phyloP scores from a whole-genome alignment of 2,329 filamentous ascomycete species.

The Neoascochyta sp. region DNA sequence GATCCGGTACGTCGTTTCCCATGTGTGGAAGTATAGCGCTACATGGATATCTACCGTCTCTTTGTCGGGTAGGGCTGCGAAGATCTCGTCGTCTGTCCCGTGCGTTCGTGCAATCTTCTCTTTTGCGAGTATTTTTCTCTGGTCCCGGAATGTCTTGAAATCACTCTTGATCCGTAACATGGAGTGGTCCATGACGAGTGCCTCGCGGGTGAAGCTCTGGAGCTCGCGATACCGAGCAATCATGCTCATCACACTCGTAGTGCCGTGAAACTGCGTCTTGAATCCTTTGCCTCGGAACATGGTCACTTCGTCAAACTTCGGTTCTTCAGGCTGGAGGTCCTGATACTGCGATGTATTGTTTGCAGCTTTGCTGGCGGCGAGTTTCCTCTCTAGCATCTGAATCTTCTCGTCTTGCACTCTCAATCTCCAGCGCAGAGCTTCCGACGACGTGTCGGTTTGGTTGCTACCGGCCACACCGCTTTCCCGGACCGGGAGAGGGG shows the following conservation, averaged over 20 bases:
- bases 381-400: constrained; percentile 28
- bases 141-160: constrained; percentile 32
- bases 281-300: constrained; percentile 45
- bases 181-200: constrained; percentile 26
- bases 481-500: no score
- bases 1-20: constrained; percentile 52
- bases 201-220: constrained; percentile 32
- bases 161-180: constrained; percentile 30
- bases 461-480: constrained; percentile 3
- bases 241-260: constrained; percentile 39
- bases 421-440: constrained; percentile 27
- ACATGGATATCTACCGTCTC: constrained; percentile 43
- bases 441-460: constrained; percentile 7
- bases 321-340: constrained; percentile 12
- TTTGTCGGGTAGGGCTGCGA: constrained; percentile 37
- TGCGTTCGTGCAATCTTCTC: constrained; percentile 13
- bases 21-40: constrained; percentile 48
- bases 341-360: constrained; percentile 15
- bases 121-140: constrained; percentile 25
- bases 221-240: constrained; percentile 37
- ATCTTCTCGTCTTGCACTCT: constrained; percentile 31
- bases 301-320: constrained; percentile 33
- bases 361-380: constrained; percentile 20
- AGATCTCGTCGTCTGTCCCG: constrained; percentile 33
- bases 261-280: constrained; percentile 46